phyloP scores from a whole-genome alignment of 192 early-diverging fungal genomes.

The Backusella mclennaniae region DNA sequence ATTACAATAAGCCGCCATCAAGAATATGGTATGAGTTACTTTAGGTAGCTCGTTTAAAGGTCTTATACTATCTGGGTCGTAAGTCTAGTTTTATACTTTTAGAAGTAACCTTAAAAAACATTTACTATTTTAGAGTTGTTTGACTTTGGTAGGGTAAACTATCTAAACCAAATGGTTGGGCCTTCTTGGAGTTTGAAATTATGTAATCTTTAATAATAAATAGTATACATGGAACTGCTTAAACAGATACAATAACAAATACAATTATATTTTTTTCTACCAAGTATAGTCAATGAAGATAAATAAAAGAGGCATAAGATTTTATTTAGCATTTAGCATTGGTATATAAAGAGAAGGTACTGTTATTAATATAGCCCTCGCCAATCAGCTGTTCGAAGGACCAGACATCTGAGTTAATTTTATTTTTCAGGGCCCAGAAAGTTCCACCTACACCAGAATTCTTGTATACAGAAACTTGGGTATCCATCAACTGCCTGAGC shows the following conservation, averaged over 20 bases:
- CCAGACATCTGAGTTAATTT: conserved; percentile 29
- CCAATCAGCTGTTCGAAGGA: conserved; percentile 27
- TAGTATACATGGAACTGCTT: background rate
- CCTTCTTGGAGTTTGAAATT: background rate
- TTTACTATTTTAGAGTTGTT: too few species aligned
- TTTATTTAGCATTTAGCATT: conserved; percentile 20
- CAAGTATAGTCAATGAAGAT: background rate
- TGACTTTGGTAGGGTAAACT: background rate
- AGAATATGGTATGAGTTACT: too few species aligned
- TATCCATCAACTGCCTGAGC: conserved; percentile 28
- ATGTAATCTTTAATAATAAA: background rate
- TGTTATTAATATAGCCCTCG: conserved; percentile 22
- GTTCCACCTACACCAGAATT: conserved; percentile 11
- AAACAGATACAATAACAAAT: background rate
- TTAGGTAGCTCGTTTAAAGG: too few species aligned
- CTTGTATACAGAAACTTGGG: conserved; percentile 25
- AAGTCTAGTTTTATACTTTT: too few species aligned
- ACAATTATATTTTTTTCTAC: too few species aligned
- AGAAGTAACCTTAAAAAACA: too few species aligned
- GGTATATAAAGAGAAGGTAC: conserved; percentile 19
- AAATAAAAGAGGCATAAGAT: background rate
- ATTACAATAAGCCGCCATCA: too few species aligned
- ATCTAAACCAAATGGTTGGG: background rate
- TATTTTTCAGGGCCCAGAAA: conserved; percentile 34
- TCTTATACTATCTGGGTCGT: too few species aligned